Evolutionary conservation across 2,329 filamentous ascomycete genomes (phyloP).

Genomic region (Colletotrichum echinochloae): DNA sequence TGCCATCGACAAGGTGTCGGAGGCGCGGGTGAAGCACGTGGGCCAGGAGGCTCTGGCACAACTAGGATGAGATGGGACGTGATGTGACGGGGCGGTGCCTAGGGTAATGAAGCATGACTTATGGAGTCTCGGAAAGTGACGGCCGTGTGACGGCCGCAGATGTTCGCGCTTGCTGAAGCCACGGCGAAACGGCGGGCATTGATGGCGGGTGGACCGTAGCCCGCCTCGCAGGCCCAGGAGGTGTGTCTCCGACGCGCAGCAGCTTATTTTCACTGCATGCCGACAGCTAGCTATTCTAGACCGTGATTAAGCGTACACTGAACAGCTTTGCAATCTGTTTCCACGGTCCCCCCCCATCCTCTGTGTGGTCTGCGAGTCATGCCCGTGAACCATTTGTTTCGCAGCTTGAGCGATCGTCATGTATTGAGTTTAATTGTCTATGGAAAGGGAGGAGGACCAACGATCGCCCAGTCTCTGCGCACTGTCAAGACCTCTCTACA

Average conservation of each 20-base stretch:
- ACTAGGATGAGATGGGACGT: conserved; percentile 40
- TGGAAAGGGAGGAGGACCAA: too few species aligned
- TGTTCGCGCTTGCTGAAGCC: conserved; percentile 31
- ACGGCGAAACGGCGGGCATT: conserved; percentile 14
- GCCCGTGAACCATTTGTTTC: neutral
- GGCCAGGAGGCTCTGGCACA: conserved; percentile 60
- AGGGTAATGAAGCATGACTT: conserved; percentile 10
- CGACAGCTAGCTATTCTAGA: conserved; percentile 33
- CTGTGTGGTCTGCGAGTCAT: too few species aligned
- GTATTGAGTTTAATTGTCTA: neutral
- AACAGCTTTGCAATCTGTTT: conserved; percentile 25
- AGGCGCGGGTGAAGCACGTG: conserved; percentile 61
- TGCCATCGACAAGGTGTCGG: conserved; percentile 58
- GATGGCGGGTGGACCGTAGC: neutral
- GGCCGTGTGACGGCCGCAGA: conserved; percentile 23
- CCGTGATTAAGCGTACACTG: conserved; percentile 23
- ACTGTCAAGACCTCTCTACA: too few species aligned
- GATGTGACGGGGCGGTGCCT: neutral
- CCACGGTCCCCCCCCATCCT: too few species aligned
- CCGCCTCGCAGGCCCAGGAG: neutral
- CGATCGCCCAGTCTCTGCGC: neutral
- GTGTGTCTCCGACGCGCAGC: neutral
- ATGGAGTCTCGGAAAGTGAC: conserved; percentile 13
- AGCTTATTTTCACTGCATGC: neutral
- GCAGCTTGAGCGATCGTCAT: neutral